Evolutionary conservation across 768 basidiomycete species (phyloP), one percentile per base, ranked within the genome.

Genomic region (Suillus fuscotomentosus): DNA sequence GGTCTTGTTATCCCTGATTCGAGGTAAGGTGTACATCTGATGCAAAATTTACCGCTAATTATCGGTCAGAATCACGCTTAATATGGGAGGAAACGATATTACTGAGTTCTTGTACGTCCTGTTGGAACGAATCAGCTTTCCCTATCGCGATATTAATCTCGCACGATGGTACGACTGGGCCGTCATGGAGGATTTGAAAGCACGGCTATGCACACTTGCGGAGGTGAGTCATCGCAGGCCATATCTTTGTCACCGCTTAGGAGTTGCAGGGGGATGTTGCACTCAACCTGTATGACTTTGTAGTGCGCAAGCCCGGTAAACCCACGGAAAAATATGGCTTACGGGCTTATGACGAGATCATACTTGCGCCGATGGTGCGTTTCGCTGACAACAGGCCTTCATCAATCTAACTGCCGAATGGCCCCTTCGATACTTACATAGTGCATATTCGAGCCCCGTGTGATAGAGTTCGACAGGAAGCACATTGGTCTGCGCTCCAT

Each of bases 31-130:
- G 56, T 43, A 67, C 42, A n/a, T n/a, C 20, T 66, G 61, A 15
- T 57, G 24, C 22, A 36, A 8, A 4, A 27, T 45, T 60, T 39
- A 20, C 60, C 66, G 65, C 64, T 64, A 45, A 67, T 61, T 20
- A 54, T 53, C 11, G 36, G 47, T 48, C 65, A 87, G 97, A 67
- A 88, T 96, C 80, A 82, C 84, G 31, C 82, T 99, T 55, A 89
- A 88, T 70, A 91, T 94, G 77, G 97, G 95, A 22, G 95, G 97
- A 15, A 92, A 99, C 74, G 97, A 97, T 77, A 90, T 99, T 72
- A 97, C 97, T 3, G 88, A 92, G 66, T 94, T 97, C 70, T 80
- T 97, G 51, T 86, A 88, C 69, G 88, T 91, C 31, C 79, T 97
- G 15, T 81, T 99, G 34, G 82, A 86, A 55, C 86, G 89, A 54